Evolutionary conservation across 768 basidiomycete genomes (phyloP).

Genomic region (Dentipellis fragilis): DNA sequence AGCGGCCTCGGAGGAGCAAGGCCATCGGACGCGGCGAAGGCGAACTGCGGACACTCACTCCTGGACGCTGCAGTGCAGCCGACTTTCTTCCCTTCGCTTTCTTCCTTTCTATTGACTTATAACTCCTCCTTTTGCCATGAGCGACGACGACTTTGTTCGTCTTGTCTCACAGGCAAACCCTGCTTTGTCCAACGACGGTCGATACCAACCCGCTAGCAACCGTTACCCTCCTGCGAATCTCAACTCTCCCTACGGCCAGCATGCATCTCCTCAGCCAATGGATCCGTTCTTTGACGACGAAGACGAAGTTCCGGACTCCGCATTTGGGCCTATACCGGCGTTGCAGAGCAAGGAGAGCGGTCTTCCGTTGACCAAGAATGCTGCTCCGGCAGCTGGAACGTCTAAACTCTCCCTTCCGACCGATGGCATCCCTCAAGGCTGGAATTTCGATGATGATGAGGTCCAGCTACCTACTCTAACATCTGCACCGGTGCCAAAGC

Average conservation of each 20-base stretch:
- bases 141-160: constrained; percentile 66
- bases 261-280: constrained; percentile 29
- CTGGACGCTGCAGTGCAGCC: background rate
- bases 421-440: constrained; percentile 48
- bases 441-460: constrained; percentile 68
- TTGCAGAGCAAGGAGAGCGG: constrained; percentile 38
- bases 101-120: background rate
- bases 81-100: background rate
- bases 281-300: constrained; percentile 89
- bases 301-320: constrained; percentile 50
- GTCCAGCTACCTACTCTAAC: constrained; percentile 23
- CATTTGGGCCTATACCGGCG: constrained; percentile 41
- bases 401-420: constrained; percentile 36
- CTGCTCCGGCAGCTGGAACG: constrained; percentile 49
- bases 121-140: constrained; percentile 28
- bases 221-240: constrained; percentile 49
- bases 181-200: constrained; percentile 32
- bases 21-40: too few relatives aligned
- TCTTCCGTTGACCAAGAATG: constrained; percentile 47
- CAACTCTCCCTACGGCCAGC: constrained; percentile 30
- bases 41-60: too few relatives aligned
- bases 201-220: constrained; percentile 40
- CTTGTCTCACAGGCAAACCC: constrained; percentile 68
- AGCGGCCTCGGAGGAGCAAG: too few relatives aligned
- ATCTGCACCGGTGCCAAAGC: background rate